phyloP scores from a whole-genome alignment of 441 rosid species.

The Croton setiger region DNA sequence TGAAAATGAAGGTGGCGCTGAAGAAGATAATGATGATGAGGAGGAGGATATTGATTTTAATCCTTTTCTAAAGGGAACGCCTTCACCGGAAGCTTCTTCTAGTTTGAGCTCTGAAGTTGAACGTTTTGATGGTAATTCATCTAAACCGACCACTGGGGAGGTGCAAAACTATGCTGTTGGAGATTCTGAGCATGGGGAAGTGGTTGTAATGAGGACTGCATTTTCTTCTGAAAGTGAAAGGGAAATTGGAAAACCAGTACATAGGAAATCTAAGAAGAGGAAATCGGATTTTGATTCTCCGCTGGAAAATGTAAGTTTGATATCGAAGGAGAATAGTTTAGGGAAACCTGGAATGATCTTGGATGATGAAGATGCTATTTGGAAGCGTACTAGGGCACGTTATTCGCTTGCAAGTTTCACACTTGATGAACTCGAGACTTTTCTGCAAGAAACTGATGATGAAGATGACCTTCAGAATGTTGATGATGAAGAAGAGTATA shows the following conservation, averaged over 20 bases:
- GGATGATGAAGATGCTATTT: constrained; percentile 63
- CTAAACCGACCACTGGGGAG: constrained; percentile 20
- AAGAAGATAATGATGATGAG: constrained; percentile 50
- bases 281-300: constrained; percentile 26
- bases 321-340: constrained; percentile 26
- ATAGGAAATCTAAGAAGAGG: constrained; percentile 27
- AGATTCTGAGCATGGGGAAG: constrained; percentile 42
- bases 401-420: constrained; percentile 87
- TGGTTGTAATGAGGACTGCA: constrained; percentile 35
- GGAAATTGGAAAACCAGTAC: constrained; percentile 12
- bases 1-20: constrained; percentile 16
- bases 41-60: constrained; percentile 85
- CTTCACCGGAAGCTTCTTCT: constrained; percentile 80
- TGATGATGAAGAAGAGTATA: constrained; percentile 86
- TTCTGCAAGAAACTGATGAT: constrained; percentile 96
- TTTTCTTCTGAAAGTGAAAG: constrained; percentile 28
- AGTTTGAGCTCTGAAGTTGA: constrained; percentile 84
- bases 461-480: constrained; percentile 84
- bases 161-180: constrained; percentile 30
- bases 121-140: constrained; percentile 37
- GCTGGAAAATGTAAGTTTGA: constrained; percentile 18
- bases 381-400: constrained; percentile 88
- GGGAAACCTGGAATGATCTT: constrained; percentile 24
- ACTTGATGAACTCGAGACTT: constrained; percentile 97
- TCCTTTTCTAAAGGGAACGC: constrained; percentile 67